Base-by-base conservation (phyloP, 1,284 basidiomycete genomes). In the Hymenochaete sp. region DNA sequence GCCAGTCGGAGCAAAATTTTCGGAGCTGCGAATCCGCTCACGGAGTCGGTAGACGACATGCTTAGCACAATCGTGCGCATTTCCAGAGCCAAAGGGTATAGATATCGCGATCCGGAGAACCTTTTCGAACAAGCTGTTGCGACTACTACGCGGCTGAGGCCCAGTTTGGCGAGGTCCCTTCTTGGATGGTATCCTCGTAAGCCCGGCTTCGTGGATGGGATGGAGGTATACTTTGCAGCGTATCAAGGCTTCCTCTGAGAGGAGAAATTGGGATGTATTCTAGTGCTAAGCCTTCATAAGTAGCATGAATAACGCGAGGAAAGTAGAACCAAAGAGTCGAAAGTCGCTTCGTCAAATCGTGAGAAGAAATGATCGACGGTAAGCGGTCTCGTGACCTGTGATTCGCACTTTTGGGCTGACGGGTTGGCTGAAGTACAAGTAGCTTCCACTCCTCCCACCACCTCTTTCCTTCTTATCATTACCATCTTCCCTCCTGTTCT, bases 41-140 rank as follows among this genome's bases (percentile, higher is more conserved):
- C 63, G 8, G 73, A 75, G 61, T 63, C 66, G 25, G 57, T 65
- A 32, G 67, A 68, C 32, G 71, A 70, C 36, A 50, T 75, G 38
- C 55, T 75, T 45, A 57, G 64, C 47, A 65, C 62, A 33, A 59
- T 74, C 13, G 64, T 65, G 3, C 53, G 67, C 41, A 60, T 72
- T 4, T 65, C 66, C 0, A 71, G 70, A 2, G 63, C 61, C 6
- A 52, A 57, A 35, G 61, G 61, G 14, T 64, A 61, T 42, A 55
- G 57, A 42, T 68, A 63, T 44, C 47, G 52, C 4, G 45, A 56
- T 52, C 66, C 67, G 0, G 48, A 52, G 3, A 65, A 64, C 42
- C 14, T 14, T 3, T 53, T 50, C 14, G 55, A 58, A 28, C 49
- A 54, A 21, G 57, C 55, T 2, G 33, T 58, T 3, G 33, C 53